These are phyloP conservation scores for Solanum pinnatisectum DNA, from an alignment of 257 asterid species.

Conservation along the genomic window DNA sequence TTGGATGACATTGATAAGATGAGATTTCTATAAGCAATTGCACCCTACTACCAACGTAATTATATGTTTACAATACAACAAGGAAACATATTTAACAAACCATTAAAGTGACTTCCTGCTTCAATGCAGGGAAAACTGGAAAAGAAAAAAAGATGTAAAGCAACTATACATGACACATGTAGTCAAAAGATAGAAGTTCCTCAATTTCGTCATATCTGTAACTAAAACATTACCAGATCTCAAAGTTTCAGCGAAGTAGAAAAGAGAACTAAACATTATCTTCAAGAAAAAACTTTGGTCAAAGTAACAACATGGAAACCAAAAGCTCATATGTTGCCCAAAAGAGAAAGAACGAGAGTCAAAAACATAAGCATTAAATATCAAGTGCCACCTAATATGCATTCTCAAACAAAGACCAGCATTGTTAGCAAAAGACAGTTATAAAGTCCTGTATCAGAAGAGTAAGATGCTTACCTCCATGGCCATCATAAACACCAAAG, in stretches of 20 bases:
- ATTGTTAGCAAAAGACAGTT: neutral
- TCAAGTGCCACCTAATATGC: neutral
- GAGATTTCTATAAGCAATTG: neutral
- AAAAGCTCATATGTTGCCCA: neutral
- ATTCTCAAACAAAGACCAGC: neutral
- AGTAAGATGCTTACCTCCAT: conserved; percentile 64
- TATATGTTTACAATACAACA: neutral
- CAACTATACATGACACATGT: neutral
- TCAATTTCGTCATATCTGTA: neutral
- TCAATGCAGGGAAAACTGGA: neutral
- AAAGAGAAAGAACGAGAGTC: neutral
- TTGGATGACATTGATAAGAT: neutral
- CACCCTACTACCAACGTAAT: neutral
- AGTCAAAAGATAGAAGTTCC: neutral
- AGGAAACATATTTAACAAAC: neutral
- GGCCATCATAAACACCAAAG: conserved; percentile 99
- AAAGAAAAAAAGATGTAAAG: neutral
- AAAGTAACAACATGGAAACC: neutral
- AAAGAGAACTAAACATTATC: neutral
- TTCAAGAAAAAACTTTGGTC: neutral
- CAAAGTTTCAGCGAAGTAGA: neutral
- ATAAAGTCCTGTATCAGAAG: neutral
- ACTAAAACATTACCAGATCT: neutral
- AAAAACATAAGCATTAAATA: neutral
- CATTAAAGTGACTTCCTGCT: neutral